Evolutionary conservation across 148 eudicot genomes (phyloP).

Genomic region (Polygonum maritimum): DNA sequence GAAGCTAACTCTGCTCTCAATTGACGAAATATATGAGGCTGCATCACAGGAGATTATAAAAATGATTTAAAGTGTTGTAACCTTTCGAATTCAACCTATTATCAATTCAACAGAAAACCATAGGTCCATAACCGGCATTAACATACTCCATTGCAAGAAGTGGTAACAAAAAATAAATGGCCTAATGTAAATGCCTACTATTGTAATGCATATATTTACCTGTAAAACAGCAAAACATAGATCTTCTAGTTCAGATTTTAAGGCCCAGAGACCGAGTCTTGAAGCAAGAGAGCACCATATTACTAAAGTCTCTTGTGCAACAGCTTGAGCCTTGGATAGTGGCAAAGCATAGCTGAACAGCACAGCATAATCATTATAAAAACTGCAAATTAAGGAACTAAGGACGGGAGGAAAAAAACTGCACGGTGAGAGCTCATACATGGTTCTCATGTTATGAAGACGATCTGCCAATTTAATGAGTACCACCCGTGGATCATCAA

Average conservation of each 20-base stretch:
- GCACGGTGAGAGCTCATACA: conserved; percentile 35
- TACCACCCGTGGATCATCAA: conserved; percentile 96
- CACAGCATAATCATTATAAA: neutral
- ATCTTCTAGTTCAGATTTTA: conserved; percentile 95
- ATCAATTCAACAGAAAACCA: neutral
- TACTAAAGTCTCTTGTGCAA: conserved; percentile 82
- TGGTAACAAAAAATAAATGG: neutral
- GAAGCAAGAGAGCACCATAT: conserved; percentile 99
- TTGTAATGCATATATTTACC: conserved; percentile 24
- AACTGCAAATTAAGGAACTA: neutral
- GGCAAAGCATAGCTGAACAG: conserved; percentile 83
- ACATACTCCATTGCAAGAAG: neutral
- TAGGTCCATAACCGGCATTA: neutral
- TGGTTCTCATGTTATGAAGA: conserved; percentile 98
- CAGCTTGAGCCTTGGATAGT: conserved; percentile 77
- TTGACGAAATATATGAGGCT: conserved; percentile 72
- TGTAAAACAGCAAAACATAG: conserved; percentile 93
- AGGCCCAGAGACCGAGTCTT: conserved; percentile 90
- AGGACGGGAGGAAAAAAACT: conserved; percentile 1
- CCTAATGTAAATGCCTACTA: neutral
- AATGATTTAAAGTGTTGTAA: neutral
- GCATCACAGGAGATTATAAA: conserved; percentile 17
- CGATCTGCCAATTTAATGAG: conserved; percentile 99
- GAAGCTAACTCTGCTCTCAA: conserved; percentile 80
- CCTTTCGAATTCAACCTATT: neutral